Conservation (phyloP, 2,329 filamentous ascomycete genomes). For the Monascus ruber region DNA sequence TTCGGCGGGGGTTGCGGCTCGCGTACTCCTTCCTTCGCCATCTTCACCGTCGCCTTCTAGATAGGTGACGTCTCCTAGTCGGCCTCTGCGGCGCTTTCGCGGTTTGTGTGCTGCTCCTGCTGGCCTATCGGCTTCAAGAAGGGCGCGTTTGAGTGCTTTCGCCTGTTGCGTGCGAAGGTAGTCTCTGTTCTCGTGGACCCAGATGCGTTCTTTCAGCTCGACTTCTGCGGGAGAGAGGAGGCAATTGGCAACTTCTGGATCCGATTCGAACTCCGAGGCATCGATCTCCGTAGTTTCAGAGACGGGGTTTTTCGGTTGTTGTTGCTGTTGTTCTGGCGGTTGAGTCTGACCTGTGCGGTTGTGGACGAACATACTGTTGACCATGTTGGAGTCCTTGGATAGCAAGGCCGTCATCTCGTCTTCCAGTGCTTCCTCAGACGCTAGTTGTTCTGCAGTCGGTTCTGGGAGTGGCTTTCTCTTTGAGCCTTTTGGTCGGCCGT, state of each 20-base stretch:
- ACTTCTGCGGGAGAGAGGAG: constrained; percentile 62
- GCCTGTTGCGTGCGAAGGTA: constrained; percentile 81
- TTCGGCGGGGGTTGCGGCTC: constrained; percentile 57
- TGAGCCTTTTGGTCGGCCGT: constrained; percentile 19
- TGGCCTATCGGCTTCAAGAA: constrained; percentile 40
- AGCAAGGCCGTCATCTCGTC: constrained; percentile 61
- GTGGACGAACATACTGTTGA: constrained; percentile 19
- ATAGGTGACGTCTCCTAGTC: constrained; percentile 37
- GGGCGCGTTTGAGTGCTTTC: constrained; percentile 64
- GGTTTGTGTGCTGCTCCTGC: constrained; percentile 28
- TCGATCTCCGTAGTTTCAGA: constrained; percentile 48
- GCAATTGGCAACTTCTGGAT: constrained; percentile 76
- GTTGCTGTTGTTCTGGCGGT: neutral
- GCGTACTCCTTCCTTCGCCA: constrained; percentile 53
- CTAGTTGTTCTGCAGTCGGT: constrained; percentile 49
- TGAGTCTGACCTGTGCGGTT: constrained; percentile 5
- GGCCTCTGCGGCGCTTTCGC: constrained; percentile 38
- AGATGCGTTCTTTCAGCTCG: constrained; percentile 77
- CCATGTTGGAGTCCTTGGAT: constrained; percentile 24
- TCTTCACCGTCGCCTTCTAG: constrained; percentile 40
- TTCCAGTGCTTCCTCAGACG: constrained; percentile 50
- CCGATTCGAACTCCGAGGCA: constrained; percentile 76
- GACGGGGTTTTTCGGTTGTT: constrained; percentile 35
- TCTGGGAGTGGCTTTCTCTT: constrained; percentile 32
- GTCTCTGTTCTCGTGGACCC: constrained; percentile 90